Percentiles rank a stretch among this genome's conserved stretches.
Evolutionary conservation across 108 stramenopile genomes (phyloP).

Genomic region (Skeletonema potamos): DNA sequence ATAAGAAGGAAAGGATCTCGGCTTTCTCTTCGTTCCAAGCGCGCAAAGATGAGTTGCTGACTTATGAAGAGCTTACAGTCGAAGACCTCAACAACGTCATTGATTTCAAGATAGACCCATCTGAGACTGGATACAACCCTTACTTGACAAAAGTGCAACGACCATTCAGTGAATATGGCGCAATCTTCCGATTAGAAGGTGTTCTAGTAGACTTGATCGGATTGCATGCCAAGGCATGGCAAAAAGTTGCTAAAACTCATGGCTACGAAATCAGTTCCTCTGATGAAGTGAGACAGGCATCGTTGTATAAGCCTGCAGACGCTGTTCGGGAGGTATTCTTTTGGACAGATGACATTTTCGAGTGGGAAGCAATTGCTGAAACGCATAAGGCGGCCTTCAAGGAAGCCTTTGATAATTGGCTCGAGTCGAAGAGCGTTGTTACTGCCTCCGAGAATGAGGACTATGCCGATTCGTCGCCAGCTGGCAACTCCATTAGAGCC

Average conservation of each 20-base stretch:
- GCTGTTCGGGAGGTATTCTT: conserved; percentile 64
- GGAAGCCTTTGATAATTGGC: conserved; percentile 60
- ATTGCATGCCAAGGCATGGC: conserved; percentile 69
- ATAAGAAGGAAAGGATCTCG: conserved; percentile 44
- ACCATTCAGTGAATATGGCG: conserved; percentile 77
- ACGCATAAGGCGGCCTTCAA: conserved; percentile 46
- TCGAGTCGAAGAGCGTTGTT: conserved; percentile 13
- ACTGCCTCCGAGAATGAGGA: conserved; percentile 20
- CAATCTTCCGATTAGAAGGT: conserved; percentile 79
- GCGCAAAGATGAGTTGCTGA: conserved; percentile 61
- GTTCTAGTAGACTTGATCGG: conserved; percentile 72
- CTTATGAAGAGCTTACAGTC: conserved; percentile 62
- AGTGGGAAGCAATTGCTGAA: conserved; percentile 42
- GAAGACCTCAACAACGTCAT: conserved; percentile 65
- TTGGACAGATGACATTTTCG: conserved; percentile 66
- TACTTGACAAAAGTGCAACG: conserved; percentile 64
- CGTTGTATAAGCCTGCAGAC: conserved; percentile 56
- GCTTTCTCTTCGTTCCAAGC: conserved; percentile 52
- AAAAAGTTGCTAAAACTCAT: conserved; percentile 57
- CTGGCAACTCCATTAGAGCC: neutral
- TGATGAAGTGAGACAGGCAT: conserved; percentile 58
- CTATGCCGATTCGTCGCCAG: conserved; percentile 2
- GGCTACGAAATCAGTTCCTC: conserved; percentile 44
- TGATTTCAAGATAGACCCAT: conserved; percentile 58
- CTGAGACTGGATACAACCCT: conserved; percentile 61